A percentile compares a stretch with the other conserved stretches of the same genome.
phyloP scores from a whole-genome alignment of 2,329 filamentous ascomycete species.

The Helotiales sp. region DNA sequence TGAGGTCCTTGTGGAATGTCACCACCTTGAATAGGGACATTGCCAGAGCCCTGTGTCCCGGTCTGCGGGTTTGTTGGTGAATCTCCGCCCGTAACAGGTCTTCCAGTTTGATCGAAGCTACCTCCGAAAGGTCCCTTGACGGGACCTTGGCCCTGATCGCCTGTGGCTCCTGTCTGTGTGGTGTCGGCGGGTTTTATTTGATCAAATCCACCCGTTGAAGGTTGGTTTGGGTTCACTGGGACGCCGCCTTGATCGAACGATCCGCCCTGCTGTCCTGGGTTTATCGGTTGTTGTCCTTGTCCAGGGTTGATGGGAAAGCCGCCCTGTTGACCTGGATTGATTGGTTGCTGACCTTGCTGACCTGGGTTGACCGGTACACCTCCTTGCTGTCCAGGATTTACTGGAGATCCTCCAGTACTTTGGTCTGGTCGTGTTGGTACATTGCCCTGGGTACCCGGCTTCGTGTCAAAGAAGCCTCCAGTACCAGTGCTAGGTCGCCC shows the following conservation, averaged over 20 bases:
- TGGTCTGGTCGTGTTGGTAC: not conserved
- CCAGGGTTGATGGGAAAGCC: not conserved
- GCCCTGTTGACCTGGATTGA: not conserved
- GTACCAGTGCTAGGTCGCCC: not conserved
- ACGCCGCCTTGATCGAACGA: not conserved
- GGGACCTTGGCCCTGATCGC: no score
- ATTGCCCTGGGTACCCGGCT: not conserved
- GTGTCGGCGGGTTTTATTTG: not conserved
- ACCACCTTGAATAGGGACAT: not conserved
- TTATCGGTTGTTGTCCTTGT: not conserved
- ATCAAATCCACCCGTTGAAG: not conserved
- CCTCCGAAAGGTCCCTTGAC: no score
- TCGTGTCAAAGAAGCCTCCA: not conserved
- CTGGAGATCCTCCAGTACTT: not conserved
- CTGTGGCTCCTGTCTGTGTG: no score
- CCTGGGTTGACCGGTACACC: not conserved
- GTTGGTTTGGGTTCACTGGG: no score
- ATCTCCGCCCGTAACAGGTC: no score
- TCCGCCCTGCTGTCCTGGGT: not conserved
- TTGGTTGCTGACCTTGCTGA: not conserved
- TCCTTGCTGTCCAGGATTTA: not conserved
- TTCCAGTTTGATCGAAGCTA: no score
- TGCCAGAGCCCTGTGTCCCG: not conserved
- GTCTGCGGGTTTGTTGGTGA: no score
- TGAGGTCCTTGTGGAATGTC: not conserved